Conservation (phyloP, 176 grass and related monocot species). For the Juncus inflexus region DNA sequence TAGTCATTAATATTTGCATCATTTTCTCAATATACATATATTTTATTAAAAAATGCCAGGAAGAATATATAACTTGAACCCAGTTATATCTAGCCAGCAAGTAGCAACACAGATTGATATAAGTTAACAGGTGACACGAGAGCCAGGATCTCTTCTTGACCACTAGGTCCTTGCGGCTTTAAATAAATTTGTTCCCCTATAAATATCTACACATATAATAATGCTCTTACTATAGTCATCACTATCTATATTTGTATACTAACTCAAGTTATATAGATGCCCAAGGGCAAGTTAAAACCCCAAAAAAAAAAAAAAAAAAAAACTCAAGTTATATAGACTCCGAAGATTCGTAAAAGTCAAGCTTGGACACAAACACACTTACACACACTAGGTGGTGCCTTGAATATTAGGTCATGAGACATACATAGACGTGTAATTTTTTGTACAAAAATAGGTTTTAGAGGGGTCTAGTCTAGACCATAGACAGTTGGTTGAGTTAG, state of each 20-base stretch:
- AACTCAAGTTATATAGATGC: no score
- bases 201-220: background rate
- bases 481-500: constrained; percentile 14
- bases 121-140: background rate
- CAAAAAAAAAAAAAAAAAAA: no score
- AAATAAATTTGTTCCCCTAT: background rate
- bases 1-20: no score
- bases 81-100: no score
- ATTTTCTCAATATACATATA: no score
- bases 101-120: background rate
- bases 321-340: no score
- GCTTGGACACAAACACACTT: background rate
- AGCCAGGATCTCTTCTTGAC: background rate
- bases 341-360: constrained; percentile 5
- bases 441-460: constrained; percentile 9
- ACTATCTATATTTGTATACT: no score
- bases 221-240: background rate
- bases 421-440: background rate
- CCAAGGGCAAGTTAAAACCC: no score
- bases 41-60: no score
- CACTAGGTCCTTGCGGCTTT: constrained; percentile 7
- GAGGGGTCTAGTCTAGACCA: background rate
- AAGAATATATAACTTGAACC: no score
- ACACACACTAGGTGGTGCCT: constrained; percentile 4
- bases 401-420: constrained; percentile 2